Percentiles rank a stretch among this genome's conserved stretches.
phyloP scores from a whole-genome alignment of 768 basidiomycete species.

The Leucogyrophana mollusca region DNA sequence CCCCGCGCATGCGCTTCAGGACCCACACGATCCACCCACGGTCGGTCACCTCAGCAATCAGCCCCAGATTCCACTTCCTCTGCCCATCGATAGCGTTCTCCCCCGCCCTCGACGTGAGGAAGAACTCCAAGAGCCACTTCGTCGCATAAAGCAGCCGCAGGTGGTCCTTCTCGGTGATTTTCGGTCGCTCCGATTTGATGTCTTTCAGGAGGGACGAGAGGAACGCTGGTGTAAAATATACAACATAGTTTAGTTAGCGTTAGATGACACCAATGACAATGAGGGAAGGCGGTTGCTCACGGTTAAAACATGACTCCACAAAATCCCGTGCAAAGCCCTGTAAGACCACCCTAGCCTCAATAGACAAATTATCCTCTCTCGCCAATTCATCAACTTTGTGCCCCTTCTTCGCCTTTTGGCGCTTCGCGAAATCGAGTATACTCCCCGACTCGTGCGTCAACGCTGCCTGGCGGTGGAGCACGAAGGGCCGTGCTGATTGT shows the following conservation, averaged over 20 bases:
- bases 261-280: conserved; percentile 15
- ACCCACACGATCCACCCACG: conserved; percentile 90
- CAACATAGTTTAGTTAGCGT: conserved; percentile 5
- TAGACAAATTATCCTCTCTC: conserved; percentile 63
- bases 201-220: conserved; percentile 84
- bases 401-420: conserved; percentile 50
- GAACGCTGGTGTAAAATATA: conserved; percentile 68
- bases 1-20: conserved; percentile 81
- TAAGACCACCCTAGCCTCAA: conserved; percentile 63
- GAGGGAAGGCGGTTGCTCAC: conserved; percentile 43
- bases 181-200: conserved; percentile 87
- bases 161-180: conserved; percentile 94
- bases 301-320: conserved; percentile 83
- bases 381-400: conserved; percentile 77
- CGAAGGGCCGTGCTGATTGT: conserved; percentile 49
- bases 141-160: conserved; percentile 83
- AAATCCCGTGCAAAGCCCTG: conserved; percentile 73
- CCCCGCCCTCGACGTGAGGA: conserved; percentile 51
- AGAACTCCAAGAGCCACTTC: conserved; percentile 93
- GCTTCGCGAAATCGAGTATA: conserved; percentile 72
- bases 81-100: conserved; percentile 29
- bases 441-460: conserved; percentile 64
- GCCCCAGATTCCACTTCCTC: conserved; percentile 60
- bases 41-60: conserved; percentile 85
- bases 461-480: conserved; percentile 86